Evolutionary conservation across 331 rosid species (phyloP).

Genomic region (Rhamnella rubrinervis): DNA sequence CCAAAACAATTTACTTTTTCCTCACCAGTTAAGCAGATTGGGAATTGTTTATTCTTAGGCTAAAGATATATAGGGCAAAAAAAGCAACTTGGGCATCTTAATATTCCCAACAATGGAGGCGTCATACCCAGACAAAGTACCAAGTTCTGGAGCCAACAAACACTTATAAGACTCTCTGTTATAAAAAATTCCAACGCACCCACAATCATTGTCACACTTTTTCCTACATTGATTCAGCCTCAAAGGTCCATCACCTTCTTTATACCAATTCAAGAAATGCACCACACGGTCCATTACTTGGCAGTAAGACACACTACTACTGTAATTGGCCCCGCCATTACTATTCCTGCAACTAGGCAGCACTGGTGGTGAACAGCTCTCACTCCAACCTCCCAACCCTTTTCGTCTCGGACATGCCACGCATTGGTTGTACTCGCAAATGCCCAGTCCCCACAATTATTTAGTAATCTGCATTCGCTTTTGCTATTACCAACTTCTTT

Average conservation of each 20-base stretch:
- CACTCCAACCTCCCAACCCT: not conserved
- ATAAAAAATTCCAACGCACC: not conserved
- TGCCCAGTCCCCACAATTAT: not conserved
- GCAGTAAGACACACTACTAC: not conserved
- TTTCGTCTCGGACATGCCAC: not conserved
- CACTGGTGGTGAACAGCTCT: not conserved
- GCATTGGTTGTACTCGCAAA: not conserved
- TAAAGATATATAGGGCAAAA: too few species aligned
- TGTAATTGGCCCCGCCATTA: not conserved
- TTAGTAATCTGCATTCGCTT: not conserved
- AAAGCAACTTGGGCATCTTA: not conserved
- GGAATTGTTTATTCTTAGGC: too few species aligned
- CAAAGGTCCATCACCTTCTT: not conserved
- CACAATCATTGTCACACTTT: not conserved
- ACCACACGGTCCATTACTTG: not conserved
- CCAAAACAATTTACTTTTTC: too few species aligned
- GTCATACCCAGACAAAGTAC: not conserved
- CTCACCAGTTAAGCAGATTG: too few species aligned
- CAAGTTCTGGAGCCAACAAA: not conserved
- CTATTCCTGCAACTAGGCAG: not conserved
- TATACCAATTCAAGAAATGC: not conserved
- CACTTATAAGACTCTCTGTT: not conserved
- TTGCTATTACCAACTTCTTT: not conserved
- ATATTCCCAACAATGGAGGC: not conserved
- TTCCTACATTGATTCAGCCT: not conserved